Evolutionary conservation across 2,329 filamentous ascomycete genomes (phyloP), one percentile per base, ranked within the genome.

Genomic region (Fusarium coffeatum): DNA sequence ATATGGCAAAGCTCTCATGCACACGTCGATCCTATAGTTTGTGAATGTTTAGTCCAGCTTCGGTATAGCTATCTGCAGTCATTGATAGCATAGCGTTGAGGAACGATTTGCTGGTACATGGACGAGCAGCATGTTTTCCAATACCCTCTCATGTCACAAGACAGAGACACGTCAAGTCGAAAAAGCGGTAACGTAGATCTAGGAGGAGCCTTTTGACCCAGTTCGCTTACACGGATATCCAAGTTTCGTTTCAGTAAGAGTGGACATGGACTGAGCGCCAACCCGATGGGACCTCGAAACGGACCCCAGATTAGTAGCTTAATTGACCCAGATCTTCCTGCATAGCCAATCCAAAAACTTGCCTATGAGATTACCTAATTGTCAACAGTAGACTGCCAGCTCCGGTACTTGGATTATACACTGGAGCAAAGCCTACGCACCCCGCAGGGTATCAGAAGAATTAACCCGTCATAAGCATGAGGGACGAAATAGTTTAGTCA

Each of bases 1-100:
- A 61, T 45, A 64, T 68, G 67, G 66, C 55, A 12, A 68, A 54
- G 48, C 51, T 70, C 49, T 57, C 46, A 59, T 68, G 57, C 54
- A 55, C 45, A 55, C 23, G 23, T 48, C 16, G 30, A 41, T 25
- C 43, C 12, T 15, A 42, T 53, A 55, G 37, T 66, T 49, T 41
- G 27, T 22, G 22, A 27, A 22, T 30, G 18, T 25, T 46, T 12
- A 43, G 25, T 37, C 41, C 18, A 37, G 28, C 23, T 43, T 53
- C 22, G 11, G 25, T 13, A n/a, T 64, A 20, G 25, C 28, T 37
- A 12, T 23, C 13, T 40, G 20, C 22, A 30, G 20, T 37, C 10
- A 15, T 18, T 18, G 13, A 42, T 51, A 27, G 32, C 40, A 27
- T 13, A 27, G 6, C 18, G 5, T 27, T 22, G 32, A 37, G 18